Evolutionary conservation across 768 basidiomycete genomes (phyloP), one percentile per base, ranked within the genome.

Genomic region (Tulasnella sp.): DNA sequence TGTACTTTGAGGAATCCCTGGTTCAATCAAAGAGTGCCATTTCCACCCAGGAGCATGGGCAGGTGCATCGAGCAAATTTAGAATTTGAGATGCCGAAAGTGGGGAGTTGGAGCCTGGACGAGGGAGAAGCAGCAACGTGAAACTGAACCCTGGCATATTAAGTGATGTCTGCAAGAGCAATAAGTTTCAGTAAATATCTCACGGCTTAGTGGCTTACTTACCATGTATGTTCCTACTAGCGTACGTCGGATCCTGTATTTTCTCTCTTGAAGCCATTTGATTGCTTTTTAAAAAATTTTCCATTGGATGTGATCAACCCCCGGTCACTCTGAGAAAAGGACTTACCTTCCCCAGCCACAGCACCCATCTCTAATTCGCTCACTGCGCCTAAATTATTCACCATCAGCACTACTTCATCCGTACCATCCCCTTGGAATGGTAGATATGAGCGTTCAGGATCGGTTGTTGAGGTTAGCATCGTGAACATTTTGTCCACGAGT

Each of bases 131-230:
- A 91, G 70, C 15, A 90, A 71, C 1, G 87, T 84, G 54, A 93
- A 68, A 13, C 87, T 90, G 63, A 92, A 86, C 2, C 90, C 90
- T 27, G 88, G 85, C 85, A 91, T 90, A 65, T 89, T 91, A 57
- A 93, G 73, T 52, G 83, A 86, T 20, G 87, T 90, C 88, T 82
- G 63, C 43, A 31, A 58, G 37, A 6, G 41, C 54, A 25, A 64
- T 19, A 35, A 35, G 34, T 12, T 29, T 13, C 28, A 56, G 48
- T 53, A 27, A 53, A 34, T 41, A 40, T 35, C 12, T 35, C 16
- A 35, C 12, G 34, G 16, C 16, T 12, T 12, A 12, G 43, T 25
- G 20, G 20, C 12, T 39, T 9, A 64, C 70, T 35, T 48, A 81
- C 87, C 91, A 95, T 93, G 66, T 83, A 90, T 10, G 83, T 81